Evolutionary conservation across 202 grass and related monocot species (phyloP), one percentile per base, ranked within the genome.

Genomic region (Eragrostis tef): DNA sequence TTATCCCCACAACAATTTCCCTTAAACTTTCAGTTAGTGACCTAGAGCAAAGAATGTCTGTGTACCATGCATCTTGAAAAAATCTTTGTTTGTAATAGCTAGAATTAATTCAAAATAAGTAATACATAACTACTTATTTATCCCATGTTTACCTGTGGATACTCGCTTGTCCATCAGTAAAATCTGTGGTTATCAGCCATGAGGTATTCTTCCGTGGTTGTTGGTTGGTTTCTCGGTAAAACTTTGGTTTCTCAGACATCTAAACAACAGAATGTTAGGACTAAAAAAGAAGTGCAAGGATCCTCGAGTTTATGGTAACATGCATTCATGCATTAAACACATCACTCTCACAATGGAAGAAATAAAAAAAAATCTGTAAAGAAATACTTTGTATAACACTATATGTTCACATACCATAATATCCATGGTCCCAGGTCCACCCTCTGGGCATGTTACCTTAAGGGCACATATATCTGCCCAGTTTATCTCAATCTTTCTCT

Each of bases 401-500:
- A 44, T 0, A 6, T 39, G 21, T 43, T 81, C 83, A 44, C 63
- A 17, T 89, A 94, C 92, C 84, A 78, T 79, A 76, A 94, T 68
- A 6, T 94, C 86, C 43, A 94, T 64, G 15, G 74, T 87, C 60
- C 83, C 89, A 15, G 80, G 78, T 61, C 67, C 79, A 76, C 75
- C 70, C 76, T 91, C 84, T 31, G 81, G 87, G 62, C 64, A 87
- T 66, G 69, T 85, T 57, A 85, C 84, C 59, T 87, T 89, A 13
- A 94, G 67, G 49, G 81, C 74, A 21, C 73, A 46, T 17, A 94
- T 91, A 27, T 91, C 78, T 24, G 84, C 82, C 84, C 78, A 94
- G 27, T 87, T 78, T 45, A 91, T 89, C 78, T 89, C 92, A 29
- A 94, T 87, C 70, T 94, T 94, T n/a, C 86, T 89, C 65, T 94